Evolutionary conservation across 2,329 filamentous ascomycete genomes (phyloP).

Genomic region (Colletotrichum australisinense): DNA sequence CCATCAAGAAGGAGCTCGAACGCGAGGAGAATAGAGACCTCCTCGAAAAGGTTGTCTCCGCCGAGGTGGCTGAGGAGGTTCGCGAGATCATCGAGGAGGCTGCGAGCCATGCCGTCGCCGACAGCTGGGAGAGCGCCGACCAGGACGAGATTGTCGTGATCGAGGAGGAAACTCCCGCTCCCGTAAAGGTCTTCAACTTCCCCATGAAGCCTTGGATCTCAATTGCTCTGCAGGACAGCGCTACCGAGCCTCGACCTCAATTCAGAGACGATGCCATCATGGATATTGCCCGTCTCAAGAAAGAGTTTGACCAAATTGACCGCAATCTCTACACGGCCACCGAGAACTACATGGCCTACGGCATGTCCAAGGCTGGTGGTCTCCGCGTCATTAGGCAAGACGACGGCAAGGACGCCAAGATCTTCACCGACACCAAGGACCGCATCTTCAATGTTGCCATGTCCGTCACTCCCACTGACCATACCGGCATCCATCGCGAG

Average conservation of each 20-base stretch:
- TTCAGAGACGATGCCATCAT: slow-evolving; percentile 86
- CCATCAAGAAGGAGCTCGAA: slow-evolving; percentile 65
- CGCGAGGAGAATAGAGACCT: slow-evolving; percentile 63
- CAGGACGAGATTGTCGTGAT: slow-evolving; percentile 73
- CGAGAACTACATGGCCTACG: slow-evolving; percentile 92
- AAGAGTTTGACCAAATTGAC: slow-evolving; percentile 97
- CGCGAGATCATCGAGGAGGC: slow-evolving; percentile 65
- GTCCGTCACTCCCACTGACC: slow-evolving; percentile 73
- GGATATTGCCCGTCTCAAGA: slow-evolving; percentile 94
- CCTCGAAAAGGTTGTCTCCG: slow-evolving; percentile 64
- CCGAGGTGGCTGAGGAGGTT: slow-evolving; percentile 62
- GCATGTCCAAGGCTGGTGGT: slow-evolving; percentile 91
- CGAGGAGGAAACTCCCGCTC: slow-evolving; percentile 73
- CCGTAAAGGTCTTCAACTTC: slow-evolving; percentile 91
- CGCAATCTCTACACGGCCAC: slow-evolving; percentile 92
- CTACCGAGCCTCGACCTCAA: slow-evolving; percentile 66
- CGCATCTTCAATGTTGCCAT: slow-evolving; percentile 95
- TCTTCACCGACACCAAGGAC: slow-evolving; percentile 92
- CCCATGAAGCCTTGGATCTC: slow-evolving; percentile 97
- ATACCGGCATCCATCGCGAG: slow-evolving; percentile 72
- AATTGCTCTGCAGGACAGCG: slow-evolving; percentile 76
- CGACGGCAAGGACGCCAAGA: slow-evolving; percentile 89
- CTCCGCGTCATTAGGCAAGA: slow-evolving; percentile 95
- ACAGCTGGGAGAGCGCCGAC: slow-evolving; percentile 92
- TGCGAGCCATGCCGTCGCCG: slow-evolving; percentile 72